A percentile compares a stretch with the other conserved stretches of the same genome.
Evolutionary conservation across 257 asterid genomes (phyloP).

Genomic region (Solanum habrochaites): DNA sequence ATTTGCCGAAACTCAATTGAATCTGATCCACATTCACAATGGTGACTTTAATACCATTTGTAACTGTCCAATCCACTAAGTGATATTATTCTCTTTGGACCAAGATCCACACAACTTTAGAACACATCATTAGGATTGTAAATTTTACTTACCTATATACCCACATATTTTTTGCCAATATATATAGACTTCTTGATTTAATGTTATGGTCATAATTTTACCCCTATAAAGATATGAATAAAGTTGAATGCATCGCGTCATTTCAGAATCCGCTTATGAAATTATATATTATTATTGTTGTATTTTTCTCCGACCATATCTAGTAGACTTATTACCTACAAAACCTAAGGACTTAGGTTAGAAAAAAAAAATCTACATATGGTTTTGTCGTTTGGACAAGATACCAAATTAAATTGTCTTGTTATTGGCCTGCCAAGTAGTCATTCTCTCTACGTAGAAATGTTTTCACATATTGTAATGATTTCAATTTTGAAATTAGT

Average conservation of each 20-base stretch:
- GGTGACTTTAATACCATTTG: not conserved
- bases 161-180: not conserved
- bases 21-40: too few relatives aligned
- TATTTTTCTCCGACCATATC: not conserved
- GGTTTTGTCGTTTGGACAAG: not conserved
- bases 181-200: too few relatives aligned
- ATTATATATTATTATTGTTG: not conserved
- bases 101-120: not conserved
- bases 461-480: not conserved
- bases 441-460: not conserved
- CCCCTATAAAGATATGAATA: not conserved
- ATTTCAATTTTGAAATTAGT: not conserved
- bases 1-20: not conserved
- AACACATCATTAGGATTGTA: not conserved
- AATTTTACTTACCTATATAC: not conserved
- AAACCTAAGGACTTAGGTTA: not conserved
- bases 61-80: not conserved
- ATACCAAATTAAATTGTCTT: not conserved
- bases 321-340: not conserved
- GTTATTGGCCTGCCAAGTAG: not conserved
- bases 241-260: fast-evolving
- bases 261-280: not conserved
- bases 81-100: not conserved
- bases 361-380: not conserved
- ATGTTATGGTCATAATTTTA: not conserved